A percentile compares a stretch with the other conserved stretches of the same genome.
phyloP scores from a whole-genome alignment of 306 rosid species.

The Alnus rubra region DNA sequence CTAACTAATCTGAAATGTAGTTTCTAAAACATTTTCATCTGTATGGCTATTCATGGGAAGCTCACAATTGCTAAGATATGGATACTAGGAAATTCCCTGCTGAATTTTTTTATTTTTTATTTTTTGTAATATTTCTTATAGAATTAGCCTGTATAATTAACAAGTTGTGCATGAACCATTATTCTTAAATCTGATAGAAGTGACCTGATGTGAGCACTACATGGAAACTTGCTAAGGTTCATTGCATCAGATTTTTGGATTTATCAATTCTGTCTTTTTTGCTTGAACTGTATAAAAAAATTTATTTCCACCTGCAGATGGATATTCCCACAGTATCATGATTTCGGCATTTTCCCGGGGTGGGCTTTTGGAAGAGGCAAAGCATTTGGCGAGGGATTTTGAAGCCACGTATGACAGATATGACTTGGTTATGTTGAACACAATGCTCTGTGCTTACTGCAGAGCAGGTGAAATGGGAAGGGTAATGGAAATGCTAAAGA shows the following conservation, averaged over 20 bases:
- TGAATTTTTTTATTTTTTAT: background rate
- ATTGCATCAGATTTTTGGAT: background rate
- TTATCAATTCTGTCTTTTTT: slow-evolving; percentile 13
- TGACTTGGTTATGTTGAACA: slow-evolving; percentile 82
- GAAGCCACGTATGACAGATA: slow-evolving; percentile 67
- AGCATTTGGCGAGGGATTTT: slow-evolving; percentile 73
- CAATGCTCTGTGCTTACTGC: slow-evolving; percentile 95
- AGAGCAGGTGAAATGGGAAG: slow-evolving; percentile 95
- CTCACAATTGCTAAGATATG: slow-evolving; percentile 1
- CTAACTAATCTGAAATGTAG: background rate
- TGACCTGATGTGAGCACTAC: background rate
- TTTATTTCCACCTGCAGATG: slow-evolving; percentile 62
- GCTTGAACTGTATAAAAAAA: slow-evolving; percentile 19
- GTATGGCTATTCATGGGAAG: background rate
- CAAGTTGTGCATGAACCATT: slow-evolving; percentile 17
- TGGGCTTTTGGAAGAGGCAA: slow-evolving; percentile 85
- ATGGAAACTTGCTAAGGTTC: background rate
- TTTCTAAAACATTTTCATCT: slow-evolving; percentile 5
- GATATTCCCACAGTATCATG: slow-evolving; percentile 93
- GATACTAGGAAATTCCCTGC: background rate
- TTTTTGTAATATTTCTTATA: background rate
- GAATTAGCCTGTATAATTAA: background rate
- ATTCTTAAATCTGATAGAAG: slow-evolving; percentile 21
- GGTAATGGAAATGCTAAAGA: slow-evolving; percentile 84
- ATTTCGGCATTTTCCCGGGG: slow-evolving; percentile 84